These are phyloP conservation scores for Plasmodium reichenowi DNA, from an alignment of 169 alveolate species.

Conservation along the genomic window DNA sequence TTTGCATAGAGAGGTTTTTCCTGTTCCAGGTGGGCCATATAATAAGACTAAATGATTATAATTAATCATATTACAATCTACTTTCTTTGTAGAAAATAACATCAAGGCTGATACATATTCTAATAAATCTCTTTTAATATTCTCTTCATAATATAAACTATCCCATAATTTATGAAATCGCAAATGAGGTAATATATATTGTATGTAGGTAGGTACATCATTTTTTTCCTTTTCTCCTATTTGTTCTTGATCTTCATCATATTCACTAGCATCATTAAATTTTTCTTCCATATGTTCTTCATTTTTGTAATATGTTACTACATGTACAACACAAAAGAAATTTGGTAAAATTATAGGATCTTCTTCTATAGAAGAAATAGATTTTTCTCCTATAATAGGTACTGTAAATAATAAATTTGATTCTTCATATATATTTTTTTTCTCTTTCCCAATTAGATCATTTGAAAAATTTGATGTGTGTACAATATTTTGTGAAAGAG, in stretches of 20 bases:
- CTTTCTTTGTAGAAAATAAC: conserved; percentile 80
- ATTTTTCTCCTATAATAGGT: conserved; percentile 75
- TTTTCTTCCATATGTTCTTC: conserved; percentile 73
- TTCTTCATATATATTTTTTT: not conserved
- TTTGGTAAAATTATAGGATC: conserved; percentile 73
- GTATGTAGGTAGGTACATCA: conserved; percentile 78
- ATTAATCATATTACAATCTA: conserved; percentile 82
- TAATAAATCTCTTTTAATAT: conserved; percentile 81
- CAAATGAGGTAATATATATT: conserved; percentile 84
- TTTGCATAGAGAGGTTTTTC: conserved; percentile 84
- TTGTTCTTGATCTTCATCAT: conserved; percentile 23
- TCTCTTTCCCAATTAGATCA: conserved; percentile 49
- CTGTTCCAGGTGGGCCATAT: conserved; percentile 89
- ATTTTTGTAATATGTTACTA: conserved; percentile 73
- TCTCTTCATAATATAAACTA: conserved; percentile 81
- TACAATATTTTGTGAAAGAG: conserved; percentile 23
- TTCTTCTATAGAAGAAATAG: conserved; percentile 69
- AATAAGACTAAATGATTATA: conserved; percentile 85
- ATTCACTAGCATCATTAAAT: conserved; percentile 71
- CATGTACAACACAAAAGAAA: conserved; percentile 69
- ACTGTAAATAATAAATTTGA: conserved; percentile 62
- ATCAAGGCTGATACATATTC: conserved; percentile 83
- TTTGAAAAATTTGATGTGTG: conserved; percentile 16
- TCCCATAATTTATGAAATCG: conserved; percentile 88
- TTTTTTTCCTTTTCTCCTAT: conserved; percentile 33